Evolutionary conservation across 768 basidiomycete genomes (phyloP).

Genomic region (Sporobolomyces roseus): DNA sequence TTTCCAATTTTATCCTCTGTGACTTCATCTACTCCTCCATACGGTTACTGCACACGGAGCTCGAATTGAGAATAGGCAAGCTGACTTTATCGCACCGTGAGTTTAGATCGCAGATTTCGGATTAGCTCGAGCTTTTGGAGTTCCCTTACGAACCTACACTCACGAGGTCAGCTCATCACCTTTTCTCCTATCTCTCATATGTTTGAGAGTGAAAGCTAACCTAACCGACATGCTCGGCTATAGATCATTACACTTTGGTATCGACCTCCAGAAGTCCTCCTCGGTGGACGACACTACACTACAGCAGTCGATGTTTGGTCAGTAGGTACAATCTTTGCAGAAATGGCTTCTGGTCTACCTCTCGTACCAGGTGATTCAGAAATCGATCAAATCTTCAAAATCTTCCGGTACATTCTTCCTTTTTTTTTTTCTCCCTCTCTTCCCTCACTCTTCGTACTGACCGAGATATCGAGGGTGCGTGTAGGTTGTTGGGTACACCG

Average conservation of each 20-base stretch:
- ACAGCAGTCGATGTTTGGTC: conserved; percentile 91
- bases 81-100: not conserved
- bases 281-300: conserved; percentile 85
- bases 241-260: conserved; percentile 99
- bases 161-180: conserved; percentile 67
- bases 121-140: conserved; percentile 91
- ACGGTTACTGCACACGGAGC: too few species aligned
- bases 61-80: not conserved
- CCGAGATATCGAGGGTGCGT: not conserved
- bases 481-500: conserved; percentile 88
- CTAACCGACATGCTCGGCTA: too few species aligned
- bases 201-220: too few species aligned
- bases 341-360: conserved; percentile 63
- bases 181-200: too few species aligned
- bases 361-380: conserved; percentile 95
- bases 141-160: conserved; percentile 95
- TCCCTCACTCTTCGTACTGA: not conserved
- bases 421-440: not conserved
- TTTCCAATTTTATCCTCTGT: not conserved
- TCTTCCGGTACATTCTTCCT: conserved; percentile 69
- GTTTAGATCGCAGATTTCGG: conserved; percentile 73
- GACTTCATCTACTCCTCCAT: not conserved
- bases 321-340: conserved; percentile 92
- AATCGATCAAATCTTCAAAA: conserved; percentile 99
- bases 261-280: conserved; percentile 91